These are phyloP conservation scores for Thraustochytrium sp. DNA, from an alignment of 352 stramenopile genomes.

Conservation along the genomic window DNA sequence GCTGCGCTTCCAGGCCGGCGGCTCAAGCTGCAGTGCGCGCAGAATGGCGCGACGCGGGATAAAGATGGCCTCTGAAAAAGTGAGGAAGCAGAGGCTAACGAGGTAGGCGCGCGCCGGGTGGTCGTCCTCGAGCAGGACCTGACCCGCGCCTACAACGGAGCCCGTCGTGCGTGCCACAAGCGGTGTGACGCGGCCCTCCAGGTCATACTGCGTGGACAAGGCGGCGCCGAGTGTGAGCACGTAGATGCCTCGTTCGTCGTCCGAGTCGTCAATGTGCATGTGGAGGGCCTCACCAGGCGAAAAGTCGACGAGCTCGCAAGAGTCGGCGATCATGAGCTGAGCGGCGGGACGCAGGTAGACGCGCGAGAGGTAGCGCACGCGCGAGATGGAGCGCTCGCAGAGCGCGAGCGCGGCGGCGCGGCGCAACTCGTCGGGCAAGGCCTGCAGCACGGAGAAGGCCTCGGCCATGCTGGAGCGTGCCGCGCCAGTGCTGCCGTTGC, in stretches of 20 bases:
- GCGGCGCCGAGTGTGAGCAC: constrained; percentile 48
- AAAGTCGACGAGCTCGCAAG: constrained; percentile 53
- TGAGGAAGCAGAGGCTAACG: background rate
- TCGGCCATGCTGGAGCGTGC: background rate
- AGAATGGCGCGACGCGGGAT: background rate
- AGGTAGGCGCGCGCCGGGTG: background rate
- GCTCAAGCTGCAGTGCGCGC: background rate
- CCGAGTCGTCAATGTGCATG: constrained; percentile 43
- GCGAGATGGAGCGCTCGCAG: constrained; percentile 36
- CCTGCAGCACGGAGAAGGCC: constrained; percentile 2
- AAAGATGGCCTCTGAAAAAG: constrained; percentile 11
- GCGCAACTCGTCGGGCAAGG: background rate
- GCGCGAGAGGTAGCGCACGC: constrained; percentile 52
- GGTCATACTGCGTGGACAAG: background rate
- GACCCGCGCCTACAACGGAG: background rate
- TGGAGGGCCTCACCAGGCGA: constrained; percentile 48
- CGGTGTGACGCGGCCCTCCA: background rate
- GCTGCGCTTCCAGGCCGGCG: background rate
- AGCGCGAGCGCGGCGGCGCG: constrained; percentile 2
- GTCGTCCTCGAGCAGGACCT: background rate
- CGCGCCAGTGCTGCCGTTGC: background rate
- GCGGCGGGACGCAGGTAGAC: constrained; percentile 49
- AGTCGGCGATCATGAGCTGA: constrained; percentile 47
- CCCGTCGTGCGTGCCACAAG: background rate
- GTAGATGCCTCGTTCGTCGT: constrained; percentile 46